A percentile compares a stretch with the other conserved stretches of the same genome.
Evolutionary conservation across 2,329 filamentous ascomycete genomes (phyloP).

Genomic region (Exserohilum turcica): DNA sequence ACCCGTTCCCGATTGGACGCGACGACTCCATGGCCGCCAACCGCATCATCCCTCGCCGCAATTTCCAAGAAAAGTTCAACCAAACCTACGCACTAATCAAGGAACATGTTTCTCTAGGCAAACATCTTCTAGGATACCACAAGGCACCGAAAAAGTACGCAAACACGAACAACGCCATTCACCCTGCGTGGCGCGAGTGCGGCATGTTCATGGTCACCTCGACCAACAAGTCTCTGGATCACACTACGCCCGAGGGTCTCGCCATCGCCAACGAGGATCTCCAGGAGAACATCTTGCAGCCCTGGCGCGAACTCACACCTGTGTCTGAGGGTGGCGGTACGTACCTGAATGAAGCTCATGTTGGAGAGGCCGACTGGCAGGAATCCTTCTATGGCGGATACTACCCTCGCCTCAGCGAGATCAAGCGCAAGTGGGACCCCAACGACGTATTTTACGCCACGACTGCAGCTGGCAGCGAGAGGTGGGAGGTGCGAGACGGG

Average conservation of each 20-base stretch:
- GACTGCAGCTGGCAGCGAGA: conserved; percentile 30
- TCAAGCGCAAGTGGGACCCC: conserved; percentile 33
- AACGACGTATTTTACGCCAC: conserved; percentile 30
- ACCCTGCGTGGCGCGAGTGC: conserved; percentile 25
- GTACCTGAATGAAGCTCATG: conserved; percentile 44
- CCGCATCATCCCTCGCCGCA: conserved; percentile 35
- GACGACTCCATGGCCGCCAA: conserved; percentile 29
- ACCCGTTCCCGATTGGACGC: conserved; percentile 24
- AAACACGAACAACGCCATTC: conserved; percentile 27
- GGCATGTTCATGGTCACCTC: conserved; percentile 20
- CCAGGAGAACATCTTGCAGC: conserved; percentile 18
- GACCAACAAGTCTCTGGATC: conserved; percentile 4
- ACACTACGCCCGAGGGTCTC: conserved; percentile 20
- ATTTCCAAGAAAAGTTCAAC: conserved; percentile 34
- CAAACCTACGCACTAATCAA: conserved; percentile 49
- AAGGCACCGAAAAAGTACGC: conserved; percentile 17
- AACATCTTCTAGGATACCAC: conserved; percentile 23
- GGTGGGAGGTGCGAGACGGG: conserved; percentile 25
- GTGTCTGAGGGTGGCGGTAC: conserved; percentile 26
- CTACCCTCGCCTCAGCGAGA: conserved; percentile 19
- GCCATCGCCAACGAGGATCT: conserved; percentile 8
- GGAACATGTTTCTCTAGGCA: conserved; percentile 20
- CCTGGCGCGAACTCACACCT: conserved; percentile 19
- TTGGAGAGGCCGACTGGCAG: conserved; percentile 42
- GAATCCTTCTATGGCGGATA: conserved; percentile 42